Base-by-base conservation (phyloP, 1,284 basidiomycete species). In the Filobasidium uniguttulatum region DNA sequence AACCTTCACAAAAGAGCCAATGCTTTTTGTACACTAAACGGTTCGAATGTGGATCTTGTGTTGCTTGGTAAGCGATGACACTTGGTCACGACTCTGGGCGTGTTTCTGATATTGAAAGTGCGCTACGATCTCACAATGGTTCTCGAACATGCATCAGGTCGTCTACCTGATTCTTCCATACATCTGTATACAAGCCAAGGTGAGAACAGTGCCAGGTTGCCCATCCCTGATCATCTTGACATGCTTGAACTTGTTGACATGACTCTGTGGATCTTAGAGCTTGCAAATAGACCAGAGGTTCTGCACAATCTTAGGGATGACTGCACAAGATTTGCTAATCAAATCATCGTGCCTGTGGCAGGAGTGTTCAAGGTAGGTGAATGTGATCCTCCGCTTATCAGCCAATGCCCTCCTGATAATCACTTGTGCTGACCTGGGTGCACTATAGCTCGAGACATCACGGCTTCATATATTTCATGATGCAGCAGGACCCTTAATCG, bases 381-480 rank as follows among this genome's bases (percentile, higher is more conserved):
- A 5, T 25, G 26, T 7, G 10, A 37, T 37, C 6, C n/a, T 25
- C 7, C 9, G 9, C 12, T 33, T 23, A 10, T 23, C 19, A 20
- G 38, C 38, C n/a, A 30, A 9, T 17, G n/a, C 20, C 3, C 26
- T 33, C 28, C 17, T 6, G 22, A n/a, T 28, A 22, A n/a, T 28
- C 22, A 12, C 37, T 29, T 37, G 25, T 4, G 17, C 48, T 71
- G 12, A 64, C 26, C 23, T 23, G 8, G 28, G 10, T 25, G 35
- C 28, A 20, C 22, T 7, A 9, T 52, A 67, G 64, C 61, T 67
- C 17, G 48, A 59, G 9, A 71, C 79, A 15, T 71, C 77, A 0
- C 83, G 82, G 49, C 61, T 97, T 56, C 85, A 91, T 60, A 76
- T 98, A 2, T 97, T 96, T 65, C 83, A 81, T 67, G 90, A 98